phyloP scores from a whole-genome alignment of 2,329 filamentous ascomycete genomes.

The Helotiales sp. region DNA sequence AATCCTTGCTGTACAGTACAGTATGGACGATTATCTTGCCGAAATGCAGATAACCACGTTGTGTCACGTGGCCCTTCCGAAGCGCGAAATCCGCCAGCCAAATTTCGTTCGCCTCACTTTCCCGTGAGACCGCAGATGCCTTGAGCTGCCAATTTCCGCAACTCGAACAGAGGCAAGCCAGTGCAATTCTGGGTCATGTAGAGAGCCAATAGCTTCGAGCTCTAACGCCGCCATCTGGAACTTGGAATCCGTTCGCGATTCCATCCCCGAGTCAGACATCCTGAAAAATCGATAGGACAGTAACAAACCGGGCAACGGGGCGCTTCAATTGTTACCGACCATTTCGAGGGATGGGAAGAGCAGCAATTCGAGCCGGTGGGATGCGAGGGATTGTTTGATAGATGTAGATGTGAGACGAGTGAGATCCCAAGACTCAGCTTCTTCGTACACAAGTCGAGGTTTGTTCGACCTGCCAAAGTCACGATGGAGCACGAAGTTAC shows the following conservation, averaged over 20 bases:
- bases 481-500: neutral
- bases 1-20: constrained; percentile 1
- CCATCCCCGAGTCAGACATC: neutral
- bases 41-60: constrained; percentile 10
- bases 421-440: neutral
- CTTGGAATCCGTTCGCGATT: constrained; percentile 9
- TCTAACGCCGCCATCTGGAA: neutral
- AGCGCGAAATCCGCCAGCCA: neutral
- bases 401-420: constrained; percentile 27
- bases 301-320: constrained; percentile 9
- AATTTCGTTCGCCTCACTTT: constrained; percentile 29
- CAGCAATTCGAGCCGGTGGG: neutral
- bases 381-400: constrained; percentile 28
- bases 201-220: constrained; percentile 7
- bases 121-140: neutral
- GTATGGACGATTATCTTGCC: neutral
- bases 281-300: neutral
- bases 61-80: constrained; percentile 3
- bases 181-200: neutral
- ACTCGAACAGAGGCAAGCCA: neutral
- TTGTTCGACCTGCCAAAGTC: constrained; percentile 1
- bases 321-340: constrained; percentile 15
- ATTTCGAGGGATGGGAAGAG: constrained; percentile 8
- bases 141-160: constrained; percentile 1
- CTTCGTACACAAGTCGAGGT: neutral